phyloP scores from a whole-genome alignment of 805 yeast species.

The Zygotorulaspora chibaensis region DNA sequence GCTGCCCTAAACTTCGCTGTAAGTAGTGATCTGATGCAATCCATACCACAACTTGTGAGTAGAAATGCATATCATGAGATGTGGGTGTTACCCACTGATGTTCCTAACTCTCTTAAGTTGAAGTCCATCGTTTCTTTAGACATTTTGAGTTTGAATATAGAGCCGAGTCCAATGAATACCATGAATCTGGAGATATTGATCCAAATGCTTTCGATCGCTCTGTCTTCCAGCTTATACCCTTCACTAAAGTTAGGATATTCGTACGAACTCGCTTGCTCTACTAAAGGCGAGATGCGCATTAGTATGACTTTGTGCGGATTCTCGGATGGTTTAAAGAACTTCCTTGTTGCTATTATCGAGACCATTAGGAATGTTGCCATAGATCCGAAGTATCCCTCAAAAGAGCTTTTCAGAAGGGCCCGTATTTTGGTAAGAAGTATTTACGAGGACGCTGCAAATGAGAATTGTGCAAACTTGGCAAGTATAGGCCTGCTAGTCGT shows the following conservation, averaged over 20 bases:
- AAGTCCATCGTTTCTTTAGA: slow-evolving; percentile 46
- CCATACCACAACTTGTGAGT: slow-evolving; percentile 38
- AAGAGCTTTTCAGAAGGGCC: slow-evolving; percentile 42
- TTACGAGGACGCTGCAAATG: slow-evolving; percentile 42
- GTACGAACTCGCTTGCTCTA: slow-evolving; percentile 54
- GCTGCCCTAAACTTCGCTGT: slow-evolving; percentile 36
- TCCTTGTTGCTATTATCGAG: slow-evolving; percentile 36
- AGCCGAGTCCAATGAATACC: slow-evolving; percentile 37
- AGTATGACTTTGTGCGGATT: slow-evolving; percentile 53
- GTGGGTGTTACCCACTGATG: slow-evolving; percentile 47
- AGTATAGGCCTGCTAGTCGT: slow-evolving; percentile 47
- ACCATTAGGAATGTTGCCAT: slow-evolving; percentile 30
- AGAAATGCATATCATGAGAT: slow-evolving; percentile 40
- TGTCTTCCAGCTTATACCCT: slow-evolving; percentile 46
- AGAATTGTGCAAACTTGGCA: slow-evolving; percentile 46
- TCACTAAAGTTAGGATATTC: slow-evolving; percentile 51
- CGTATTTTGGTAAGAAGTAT: slow-evolving; percentile 45
- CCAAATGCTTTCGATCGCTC: slow-evolving; percentile 41
- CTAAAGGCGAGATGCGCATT: slow-evolving; percentile 51
- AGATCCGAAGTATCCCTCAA: slow-evolving; percentile 17
- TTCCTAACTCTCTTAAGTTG: slow-evolving; percentile 22
- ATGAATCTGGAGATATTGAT: slow-evolving; percentile 52
- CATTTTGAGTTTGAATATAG: slow-evolving; percentile 33
- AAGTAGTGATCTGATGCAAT: slow-evolving; percentile 25
- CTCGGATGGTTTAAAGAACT: slow-evolving; percentile 35